Conservation (phyloP, 2,329 filamentous ascomycete species). For the Malbranchea zuffiana region DNA sequence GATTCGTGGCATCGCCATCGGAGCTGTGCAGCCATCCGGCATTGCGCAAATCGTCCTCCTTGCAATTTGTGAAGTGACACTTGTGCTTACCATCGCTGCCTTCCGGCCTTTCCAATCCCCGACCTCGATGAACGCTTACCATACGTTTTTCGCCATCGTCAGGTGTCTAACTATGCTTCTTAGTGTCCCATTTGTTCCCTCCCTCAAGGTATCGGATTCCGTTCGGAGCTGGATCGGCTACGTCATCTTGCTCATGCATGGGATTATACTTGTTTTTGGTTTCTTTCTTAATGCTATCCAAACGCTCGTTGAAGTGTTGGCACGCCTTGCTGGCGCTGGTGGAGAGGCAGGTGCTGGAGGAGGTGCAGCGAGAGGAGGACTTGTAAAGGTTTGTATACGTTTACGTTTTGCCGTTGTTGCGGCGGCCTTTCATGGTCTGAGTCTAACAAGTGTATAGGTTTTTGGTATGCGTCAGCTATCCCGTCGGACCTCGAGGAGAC, state of each 20-base stretch:
- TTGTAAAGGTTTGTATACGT: slow-evolving; percentile 55
- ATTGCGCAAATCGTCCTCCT: slow-evolving; percentile 87
- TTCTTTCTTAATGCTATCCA: slow-evolving; percentile 90
- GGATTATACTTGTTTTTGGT: slow-evolving; percentile 71
- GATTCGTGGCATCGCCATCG: slow-evolving; percentile 78
- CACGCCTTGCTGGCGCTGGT: slow-evolving; percentile 71
- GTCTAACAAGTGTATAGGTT: slow-evolving; percentile 36
- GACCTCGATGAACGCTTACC: slow-evolving; percentile 96
- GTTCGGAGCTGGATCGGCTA: slow-evolving; percentile 94
- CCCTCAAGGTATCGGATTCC: slow-evolving; percentile 64
- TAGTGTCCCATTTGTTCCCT: slow-evolving; percentile 75
- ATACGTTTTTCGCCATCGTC: slow-evolving; percentile 69
- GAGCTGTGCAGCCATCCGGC: slow-evolving; percentile 82
- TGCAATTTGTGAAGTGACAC: slow-evolving; percentile 86
- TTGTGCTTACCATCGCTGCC: slow-evolving; percentile 74
- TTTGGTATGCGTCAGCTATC: slow-evolving; percentile 86
- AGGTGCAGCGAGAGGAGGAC: slow-evolving; percentile 62
- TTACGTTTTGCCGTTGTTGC: slow-evolving; percentile 1
- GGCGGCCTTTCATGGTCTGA: neutral
- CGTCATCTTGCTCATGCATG: slow-evolving; percentile 76
- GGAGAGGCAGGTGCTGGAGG: slow-evolving; percentile 51
- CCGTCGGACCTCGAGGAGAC: slow-evolving; percentile 55
- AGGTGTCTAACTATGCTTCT: slow-evolving; percentile 65
- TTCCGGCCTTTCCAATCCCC: slow-evolving; percentile 83
- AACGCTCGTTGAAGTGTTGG: slow-evolving; percentile 78